Evolutionary conservation across 2,329 filamentous ascomycete species (phyloP), one percentile per base, ranked within the genome.

Genomic region (Ustilaginoidea virens): DNA sequence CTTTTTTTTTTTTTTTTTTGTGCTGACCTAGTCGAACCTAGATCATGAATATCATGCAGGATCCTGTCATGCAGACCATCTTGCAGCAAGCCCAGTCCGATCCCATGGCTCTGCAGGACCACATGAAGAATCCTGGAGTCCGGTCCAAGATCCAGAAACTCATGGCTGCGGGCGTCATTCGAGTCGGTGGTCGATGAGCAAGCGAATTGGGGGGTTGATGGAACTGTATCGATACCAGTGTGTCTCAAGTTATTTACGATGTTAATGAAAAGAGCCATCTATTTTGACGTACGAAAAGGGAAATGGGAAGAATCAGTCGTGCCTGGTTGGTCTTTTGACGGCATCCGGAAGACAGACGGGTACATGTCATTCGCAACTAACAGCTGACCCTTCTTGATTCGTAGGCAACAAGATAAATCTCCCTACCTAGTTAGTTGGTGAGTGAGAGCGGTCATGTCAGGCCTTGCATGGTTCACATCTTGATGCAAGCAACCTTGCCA

Each of bases 61-160:
- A 98, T 49, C 90, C 90, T 11, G 77, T 98, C 49, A 96, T 98
- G 87, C 85, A 98, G 60, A 80, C 79, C 40, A 94, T 94, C 41
- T 71, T 96, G 32, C 86, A 96, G 54, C 90, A 98, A 60, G 90
- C 90, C 25, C 92, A 96, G 66, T 74, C 73, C 31, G 81, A 98
- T 47, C 90, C 90, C 12, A 79, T 79, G 27, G 90, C 90, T 25
- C 70, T 98, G 37, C 79, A 92, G 51, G 87, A 98, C 55, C 92
- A 98, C 58, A 93, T 98, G 81, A 81, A 76, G 63, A 98, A 96
- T 62, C 71, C 83, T 1, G 69, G 66, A 33, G 80, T 98, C 42
- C 69, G 75, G 35, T 70, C 70, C 44, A 93, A 94, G 69, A 80
- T 98, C 39, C 83, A 94, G 65, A 94, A 94, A 61, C 62, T 96